Conservation (phyloP, 2,329 filamentous ascomycete species). For the Diatrype stigma region DNA sequence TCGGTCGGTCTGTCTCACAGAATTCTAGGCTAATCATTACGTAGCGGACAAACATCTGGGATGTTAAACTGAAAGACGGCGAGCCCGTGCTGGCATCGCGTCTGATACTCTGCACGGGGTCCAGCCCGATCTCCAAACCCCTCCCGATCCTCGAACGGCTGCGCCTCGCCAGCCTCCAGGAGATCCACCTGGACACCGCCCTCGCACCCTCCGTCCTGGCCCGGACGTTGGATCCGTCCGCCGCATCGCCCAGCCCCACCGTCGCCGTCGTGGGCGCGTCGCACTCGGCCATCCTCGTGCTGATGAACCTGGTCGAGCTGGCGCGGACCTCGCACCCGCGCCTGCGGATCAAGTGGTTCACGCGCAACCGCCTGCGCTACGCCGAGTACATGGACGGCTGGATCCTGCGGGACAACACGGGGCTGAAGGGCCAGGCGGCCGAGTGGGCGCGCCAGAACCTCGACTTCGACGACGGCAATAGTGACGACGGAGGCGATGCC, state of each 20-base stretch:
- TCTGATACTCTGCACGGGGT: constrained; percentile 57
- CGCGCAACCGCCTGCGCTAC: constrained; percentile 55
- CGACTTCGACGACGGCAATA: constrained; percentile 46
- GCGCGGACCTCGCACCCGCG: constrained; percentile 42
- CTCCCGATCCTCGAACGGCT: constrained; percentile 32
- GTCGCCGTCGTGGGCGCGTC: constrained; percentile 52
- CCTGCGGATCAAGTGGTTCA: constrained; percentile 59
- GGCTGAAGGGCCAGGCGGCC: constrained; percentile 58
- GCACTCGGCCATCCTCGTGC: too few relatives aligned
- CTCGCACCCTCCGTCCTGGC: constrained; percentile 49
- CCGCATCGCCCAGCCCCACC: constrained; percentile 36
- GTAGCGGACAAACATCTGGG: constrained; percentile 13
- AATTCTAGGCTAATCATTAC: too few relatives aligned
- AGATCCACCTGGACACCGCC: constrained; percentile 50
- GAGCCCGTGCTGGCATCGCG: constrained; percentile 33
- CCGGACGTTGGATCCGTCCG: too few relatives aligned
- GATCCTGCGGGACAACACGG: constrained; percentile 63
- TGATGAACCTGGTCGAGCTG: too few relatives aligned
- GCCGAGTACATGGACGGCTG: constrained; percentile 59
- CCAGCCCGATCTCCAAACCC: constrained; percentile 41
- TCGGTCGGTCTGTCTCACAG: too few relatives aligned
- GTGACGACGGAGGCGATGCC: too few relatives aligned
- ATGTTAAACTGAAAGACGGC: constrained; percentile 22
- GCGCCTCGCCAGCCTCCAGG: constrained; percentile 19
- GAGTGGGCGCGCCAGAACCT: constrained; percentile 56